Base-by-base conservation (phyloP, 371 early-diverging fungal species). In the Apophysomyces variabilis region DNA sequence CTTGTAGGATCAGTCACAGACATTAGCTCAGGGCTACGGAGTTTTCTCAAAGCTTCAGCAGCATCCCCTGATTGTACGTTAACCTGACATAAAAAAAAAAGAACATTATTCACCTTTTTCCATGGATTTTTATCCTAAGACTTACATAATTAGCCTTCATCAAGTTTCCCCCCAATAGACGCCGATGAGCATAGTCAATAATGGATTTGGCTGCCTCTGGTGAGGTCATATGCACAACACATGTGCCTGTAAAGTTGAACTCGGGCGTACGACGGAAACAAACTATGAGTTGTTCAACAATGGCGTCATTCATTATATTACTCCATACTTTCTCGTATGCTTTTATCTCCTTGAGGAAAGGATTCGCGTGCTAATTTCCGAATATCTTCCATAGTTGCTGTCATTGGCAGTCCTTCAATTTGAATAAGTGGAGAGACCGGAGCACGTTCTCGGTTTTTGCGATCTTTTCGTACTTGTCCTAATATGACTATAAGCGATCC, bases 281-380 rank as follows among this genome's bases (percentile, higher is more conserved):
- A 26, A 76, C 83, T 82, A 68, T 12, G 45, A 57, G 14, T 0
- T 18, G 7, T 35, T 56, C 41, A 56, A 36, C 38, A 32, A 56
- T 37, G 60, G 50, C 18, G 58, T 39, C 18, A 21, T 60, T n/a
- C 18, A 41, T 36, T 21, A 57, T 38, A 43, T n/a, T 45, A 26
- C 32, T 61, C 14, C 63, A 41, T 71, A 75, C 75, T 56, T 21
- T 75, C 75, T 35, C 66, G 36, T 38, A 82, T 79, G 14, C 59
- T 60, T 26, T 72, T 75, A 46, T 79, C 83, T 38, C 77, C 78
- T 13, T 79, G 57, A 9, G 61, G 63, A 32, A 78, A 74, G 6
- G 83, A 78, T 62, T 79, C 75, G 64, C 83, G 75, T 6, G 78
- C 83, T 26, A 83, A 67, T 61, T 80, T 79, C 64, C 64, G 62